Base-by-base conservation (phyloP, 2,329 filamentous ascomycete species). In the Graphiopsis chlorocephala region DNA sequence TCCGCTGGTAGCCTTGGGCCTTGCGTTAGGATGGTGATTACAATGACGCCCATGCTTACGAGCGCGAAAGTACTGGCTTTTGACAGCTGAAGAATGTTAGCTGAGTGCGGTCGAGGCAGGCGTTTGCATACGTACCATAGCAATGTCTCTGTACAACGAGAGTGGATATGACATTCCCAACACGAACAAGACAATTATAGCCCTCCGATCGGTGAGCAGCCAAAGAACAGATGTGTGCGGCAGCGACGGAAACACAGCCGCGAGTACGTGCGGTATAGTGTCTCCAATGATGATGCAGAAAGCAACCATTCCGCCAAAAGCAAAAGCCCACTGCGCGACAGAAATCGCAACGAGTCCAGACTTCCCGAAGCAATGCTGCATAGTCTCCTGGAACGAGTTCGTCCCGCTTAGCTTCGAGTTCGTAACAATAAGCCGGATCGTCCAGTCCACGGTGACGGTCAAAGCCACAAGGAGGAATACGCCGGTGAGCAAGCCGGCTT, bases 271-370 rank as follows among this genome's bases (percentile, higher is more conserved):
- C 3, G 95, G 95, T 74, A 99, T 97, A 0, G 92, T 93, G 77
- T 99, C 95, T 66, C 95, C 95, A 11, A 99, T 91, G 73, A 99
- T 97, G 73, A 99, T 93, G 70, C 93, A 95, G 78, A 98, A 99
- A 15, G 95, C 95, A 64, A 99, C 88, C 95, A 99, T 99, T 69
- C 95, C 95, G 64, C 95, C 95, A 81, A 98, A 99, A 2, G 95
- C 95, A 83, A 99, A 99, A 29, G 92, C 90, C 94, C 94, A 99
- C 81, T 99, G 95, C 58, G 95, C 95, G 67, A 98, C 72, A 58
- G 87, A 89, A 61, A 99, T 97, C 65, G 95, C 94, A 69, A 99
- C 87, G 64, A 99, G 83, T 0, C 95, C 95, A 20, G 89, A 84
- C 72, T 87, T 89, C 6, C 95, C 95, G 79, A 97, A 99, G 80